Conservation (phyloP, 208 protist genomes). For the Wallacemonas sp. region DNA sequence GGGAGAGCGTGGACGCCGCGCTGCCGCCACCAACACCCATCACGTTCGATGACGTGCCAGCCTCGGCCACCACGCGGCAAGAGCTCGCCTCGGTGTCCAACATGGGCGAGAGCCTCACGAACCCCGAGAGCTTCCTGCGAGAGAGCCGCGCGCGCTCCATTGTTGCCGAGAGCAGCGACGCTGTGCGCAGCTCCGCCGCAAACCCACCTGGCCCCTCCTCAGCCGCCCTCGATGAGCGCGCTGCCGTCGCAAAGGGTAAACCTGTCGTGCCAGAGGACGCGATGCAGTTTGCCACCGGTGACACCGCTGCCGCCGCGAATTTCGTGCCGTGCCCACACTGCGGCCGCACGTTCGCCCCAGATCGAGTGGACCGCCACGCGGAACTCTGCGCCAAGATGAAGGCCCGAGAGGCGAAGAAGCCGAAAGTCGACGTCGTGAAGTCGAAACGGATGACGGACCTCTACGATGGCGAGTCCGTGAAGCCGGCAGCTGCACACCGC, state of each 20-base stretch:
- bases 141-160: constrained; percentile 4
- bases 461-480: constrained; percentile 7
- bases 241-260: constrained; percentile 14
- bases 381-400: constrained; percentile 39
- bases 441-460: constrained; percentile 2
- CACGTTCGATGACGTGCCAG: constrained; percentile 41
- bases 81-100: neutral
- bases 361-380: constrained; percentile 54
- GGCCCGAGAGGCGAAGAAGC: constrained; percentile 10
- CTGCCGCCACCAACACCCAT: neutral
- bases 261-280: constrained; percentile 8
- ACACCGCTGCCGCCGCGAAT: constrained; percentile 14
- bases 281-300: neutral
- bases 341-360: constrained; percentile 60
- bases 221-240: constrained; percentile 14
- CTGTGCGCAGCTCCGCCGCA: neutral
- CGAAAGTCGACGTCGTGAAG: constrained; percentile 3
- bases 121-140: neutral
- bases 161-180: neutral
- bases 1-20: neutral
- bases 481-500: neutral
- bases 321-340: constrained; percentile 73
- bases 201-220: neutral
- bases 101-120: neutral
- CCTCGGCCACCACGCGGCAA: constrained; percentile 26